phyloP scores from a whole-genome alignment of 192 early-diverging fungal species.

The Gaertneriomyces semiglobifer region DNA sequence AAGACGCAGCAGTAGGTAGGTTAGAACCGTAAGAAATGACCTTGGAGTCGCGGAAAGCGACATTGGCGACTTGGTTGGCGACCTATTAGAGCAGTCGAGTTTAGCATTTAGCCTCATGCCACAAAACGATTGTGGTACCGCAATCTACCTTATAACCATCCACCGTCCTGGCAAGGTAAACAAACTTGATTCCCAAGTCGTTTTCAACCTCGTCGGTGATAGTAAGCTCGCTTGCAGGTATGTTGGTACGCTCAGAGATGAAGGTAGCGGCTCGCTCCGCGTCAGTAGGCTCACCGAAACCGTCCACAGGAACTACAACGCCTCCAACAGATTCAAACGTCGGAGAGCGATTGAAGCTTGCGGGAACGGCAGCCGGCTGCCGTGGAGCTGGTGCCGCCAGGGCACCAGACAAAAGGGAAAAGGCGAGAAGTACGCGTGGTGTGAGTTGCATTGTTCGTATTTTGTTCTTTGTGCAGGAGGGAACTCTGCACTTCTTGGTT shows the following conservation, averaged over 20 bases:
- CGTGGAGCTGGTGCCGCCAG: too few relatives aligned
- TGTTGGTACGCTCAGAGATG: constrained; percentile 3
- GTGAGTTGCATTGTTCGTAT: too few relatives aligned
- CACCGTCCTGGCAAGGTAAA: constrained; percentile 17
- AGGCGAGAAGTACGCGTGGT: too few relatives aligned
- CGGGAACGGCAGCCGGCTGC: too few relatives aligned
- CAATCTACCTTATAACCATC: constrained; percentile 10
- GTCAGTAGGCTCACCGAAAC: constrained; percentile 3
- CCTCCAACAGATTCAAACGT: too few relatives aligned
- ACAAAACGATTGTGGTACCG: background rate
- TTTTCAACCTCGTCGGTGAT: constrained; percentile 19
- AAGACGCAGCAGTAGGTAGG: background rate
- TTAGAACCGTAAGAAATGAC: constrained; percentile 19
- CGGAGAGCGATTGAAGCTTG: too few relatives aligned
- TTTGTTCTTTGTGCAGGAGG: too few relatives aligned
- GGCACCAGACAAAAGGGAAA: too few relatives aligned
- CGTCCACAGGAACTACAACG: background rate
- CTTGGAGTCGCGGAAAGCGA: constrained; percentile 24
- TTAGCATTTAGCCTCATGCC: background rate
- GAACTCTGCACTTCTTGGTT: too few relatives aligned
- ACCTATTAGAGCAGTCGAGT: background rate
- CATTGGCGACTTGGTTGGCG: constrained; percentile 27
- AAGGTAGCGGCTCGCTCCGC: constrained; percentile 8
- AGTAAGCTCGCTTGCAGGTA: constrained; percentile 6
- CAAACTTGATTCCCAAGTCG: constrained; percentile 6